Conservation (phyloP, 768 basidiomycete species). For the Dioszegia hungarica region DNA sequence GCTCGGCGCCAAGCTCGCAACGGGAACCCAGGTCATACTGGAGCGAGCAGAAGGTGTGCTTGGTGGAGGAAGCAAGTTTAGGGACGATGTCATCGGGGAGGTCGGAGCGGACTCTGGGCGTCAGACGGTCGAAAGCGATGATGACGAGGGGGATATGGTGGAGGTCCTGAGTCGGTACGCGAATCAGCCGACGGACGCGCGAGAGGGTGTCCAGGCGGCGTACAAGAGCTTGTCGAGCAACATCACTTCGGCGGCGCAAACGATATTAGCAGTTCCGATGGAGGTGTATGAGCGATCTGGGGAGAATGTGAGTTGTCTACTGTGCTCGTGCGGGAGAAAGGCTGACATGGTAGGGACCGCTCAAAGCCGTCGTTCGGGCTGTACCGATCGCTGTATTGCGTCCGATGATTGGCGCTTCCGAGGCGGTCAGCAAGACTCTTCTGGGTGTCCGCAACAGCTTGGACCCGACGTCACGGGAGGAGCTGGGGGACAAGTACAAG, state of each 20-base stretch:
- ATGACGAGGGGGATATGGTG: conserved; percentile 20
- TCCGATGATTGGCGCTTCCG: conserved; percentile 96
- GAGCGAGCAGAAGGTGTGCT: conserved; percentile 90
- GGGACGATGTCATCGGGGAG: conserved; percentile 63
- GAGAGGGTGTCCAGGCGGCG: conserved; percentile 84
- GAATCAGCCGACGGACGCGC: conserved; percentile 75
- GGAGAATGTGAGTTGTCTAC: conserved; percentile 62
- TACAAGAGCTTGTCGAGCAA: conserved; percentile 82
- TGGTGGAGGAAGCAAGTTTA: conserved; percentile 62
- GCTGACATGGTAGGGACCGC: conserved; percentile 64
- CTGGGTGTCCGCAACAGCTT: conserved; percentile 88
- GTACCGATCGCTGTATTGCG: conserved; percentile 95
- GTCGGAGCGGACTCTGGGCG: conserved; percentile 37
- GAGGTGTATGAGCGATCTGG: conserved; percentile 95
- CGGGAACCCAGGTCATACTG: conserved; percentile 94
- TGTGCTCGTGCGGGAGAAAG: no score
- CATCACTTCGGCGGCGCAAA: conserved; percentile 90
- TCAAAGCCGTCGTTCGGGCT: conserved; percentile 89
- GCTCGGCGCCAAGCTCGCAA: conserved; percentile 86
- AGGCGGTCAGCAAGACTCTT: conserved; percentile 92
- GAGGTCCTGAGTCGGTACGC: conserved; percentile 70
- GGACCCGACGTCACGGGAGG: conserved; percentile 74
- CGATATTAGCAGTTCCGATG: conserved; percentile 97
- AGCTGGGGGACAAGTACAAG: conserved; percentile 94
- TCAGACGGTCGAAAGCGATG: conserved; percentile 10